Evolutionary conservation across 148 eudicot genomes (phyloP).

Genomic region (Fagopyrum homotropicum): DNA sequence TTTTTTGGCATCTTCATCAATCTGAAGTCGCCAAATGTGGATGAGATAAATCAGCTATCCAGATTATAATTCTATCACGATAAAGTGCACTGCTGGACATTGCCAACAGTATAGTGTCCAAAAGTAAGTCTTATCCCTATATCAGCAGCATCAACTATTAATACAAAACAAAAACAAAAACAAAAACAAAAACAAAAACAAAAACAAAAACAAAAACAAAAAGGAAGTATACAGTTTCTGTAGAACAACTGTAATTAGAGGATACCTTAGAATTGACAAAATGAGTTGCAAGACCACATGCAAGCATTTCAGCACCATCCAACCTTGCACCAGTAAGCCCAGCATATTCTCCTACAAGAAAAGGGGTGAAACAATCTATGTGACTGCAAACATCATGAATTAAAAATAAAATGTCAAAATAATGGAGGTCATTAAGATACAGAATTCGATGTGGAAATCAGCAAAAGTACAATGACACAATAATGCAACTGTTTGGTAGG

Average conservation of each 20-base stretch:
- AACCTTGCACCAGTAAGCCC: constrained; percentile 83
- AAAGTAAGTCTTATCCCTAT: neutral
- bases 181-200: too few relatives aligned
- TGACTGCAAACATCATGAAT: neutral
- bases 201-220: neutral
- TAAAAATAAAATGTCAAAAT: neutral
- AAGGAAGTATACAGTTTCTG: neutral
- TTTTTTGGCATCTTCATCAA: neutral
- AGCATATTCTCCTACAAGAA: constrained; percentile 69
- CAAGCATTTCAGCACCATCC: constrained; percentile 99
- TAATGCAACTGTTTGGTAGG: neutral
- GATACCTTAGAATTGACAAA: constrained; percentile 68
- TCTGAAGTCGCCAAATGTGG: constrained; percentile 4
- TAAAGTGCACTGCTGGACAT: constrained; percentile 1
- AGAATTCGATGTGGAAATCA: neutral
- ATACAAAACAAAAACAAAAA: neutral
- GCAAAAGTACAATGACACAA: neutral
- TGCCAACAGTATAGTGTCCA: neutral
- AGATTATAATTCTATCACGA: neutral
- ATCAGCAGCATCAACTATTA: neutral
- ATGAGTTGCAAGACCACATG: constrained; percentile 95
- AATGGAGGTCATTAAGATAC: neutral
- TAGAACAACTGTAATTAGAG: neutral
- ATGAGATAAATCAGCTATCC: neutral
- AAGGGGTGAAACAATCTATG: neutral